Evolutionary conservation across 768 basidiomycete species (phyloP).

Genomic region (Cubamyces lactineus): DNA sequence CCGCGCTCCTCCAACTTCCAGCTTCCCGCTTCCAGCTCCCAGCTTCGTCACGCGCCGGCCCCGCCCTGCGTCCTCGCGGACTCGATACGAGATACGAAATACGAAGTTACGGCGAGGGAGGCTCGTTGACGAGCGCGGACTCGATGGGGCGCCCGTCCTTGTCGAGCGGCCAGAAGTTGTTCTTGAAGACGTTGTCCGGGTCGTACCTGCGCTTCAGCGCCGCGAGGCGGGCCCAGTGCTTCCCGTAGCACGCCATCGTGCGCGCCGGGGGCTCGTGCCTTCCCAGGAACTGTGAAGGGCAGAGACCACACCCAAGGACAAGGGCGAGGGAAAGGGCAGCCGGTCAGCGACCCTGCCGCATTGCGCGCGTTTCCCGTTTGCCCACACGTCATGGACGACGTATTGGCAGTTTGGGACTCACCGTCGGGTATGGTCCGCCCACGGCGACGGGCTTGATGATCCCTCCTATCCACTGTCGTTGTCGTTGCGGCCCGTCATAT

Average conservation of each 20-base stretch:
- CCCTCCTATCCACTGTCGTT: slow-evolving; percentile 83
- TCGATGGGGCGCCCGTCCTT: slow-evolving; percentile 57
- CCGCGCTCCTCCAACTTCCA: no score
- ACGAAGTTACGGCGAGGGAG: slow-evolving; percentile 37
- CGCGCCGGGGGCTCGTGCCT: slow-evolving; percentile 67
- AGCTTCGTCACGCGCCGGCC: no score
- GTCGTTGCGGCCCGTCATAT: no score
- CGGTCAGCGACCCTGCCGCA: neutral
- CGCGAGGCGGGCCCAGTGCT: slow-evolving; percentile 71
- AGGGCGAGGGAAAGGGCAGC: no score
- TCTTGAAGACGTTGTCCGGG: slow-evolving; percentile 72
- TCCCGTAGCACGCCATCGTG: slow-evolving; percentile 68
- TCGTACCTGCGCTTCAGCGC: slow-evolving; percentile 79
- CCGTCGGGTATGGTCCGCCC: slow-evolving; percentile 85
- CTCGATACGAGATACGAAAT: no score
- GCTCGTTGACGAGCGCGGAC: slow-evolving; percentile 59
- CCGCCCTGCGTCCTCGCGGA: no score
- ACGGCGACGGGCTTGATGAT: slow-evolving; percentile 71
- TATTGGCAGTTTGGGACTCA: slow-evolving; percentile 44
- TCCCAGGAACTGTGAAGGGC: slow-evolving; percentile 64
- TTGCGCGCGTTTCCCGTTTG: no score
- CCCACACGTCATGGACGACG: no score
- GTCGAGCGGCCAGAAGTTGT: slow-evolving; percentile 81
- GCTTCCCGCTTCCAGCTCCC: no score
- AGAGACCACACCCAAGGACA: neutral